Evolutionary conservation across 1,284 basidiomycete species (phyloP), one percentile per base, ranked within the genome.

Genomic region (Melampsora americana): DNA sequence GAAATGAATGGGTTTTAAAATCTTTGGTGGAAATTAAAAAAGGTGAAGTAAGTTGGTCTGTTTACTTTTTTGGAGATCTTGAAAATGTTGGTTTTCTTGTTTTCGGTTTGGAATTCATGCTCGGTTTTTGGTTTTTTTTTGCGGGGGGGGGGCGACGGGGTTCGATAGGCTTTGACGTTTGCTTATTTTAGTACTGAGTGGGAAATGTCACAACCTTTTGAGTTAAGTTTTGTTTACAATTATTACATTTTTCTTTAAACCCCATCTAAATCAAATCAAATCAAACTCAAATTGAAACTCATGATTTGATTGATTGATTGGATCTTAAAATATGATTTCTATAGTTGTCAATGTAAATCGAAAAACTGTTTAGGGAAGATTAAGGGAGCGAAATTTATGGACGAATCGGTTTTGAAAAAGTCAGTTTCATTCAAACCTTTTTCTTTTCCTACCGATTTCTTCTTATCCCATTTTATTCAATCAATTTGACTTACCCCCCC

Each of bases 181-280:
- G 89, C 89, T 81, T 90, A 90, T 81, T 89, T 89, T 20, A 87
- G 86, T 78, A 90, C 88, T 7, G 89, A 90, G 81, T 90, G 89
- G 88, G 85, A 88, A 69, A 89, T 90, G 89, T 87, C 85, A 14
- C 87, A 88, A 79, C 85, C 87, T 0, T 90, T 90, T 80, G 82
- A 85, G 39, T 90, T 89, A 82, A 79, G 81, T 46, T n/a, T n/a
- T n/a, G n/a, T n/a, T 35, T 9, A 35, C 9, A 3, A 35, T 35
- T 35, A 3, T 35, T 9, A 4, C 35, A 4, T 35, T 35, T 35
- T 9, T 35, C 9, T 35, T 35, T 35, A 3, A 4, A 9, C 35
- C 9, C 9, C 35, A 35, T 35, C n/a, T n/a, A n/a, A n/a, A n/a
- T n/a, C n/a, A n/a, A n/a, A n/a, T n/a, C n/a, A n/a, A n/a, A 89